Evolutionary conservation across 2,329 filamentous ascomycete genomes (phyloP), one percentile per base, ranked within the genome.

Genomic region (Phialemonium atrogriseum): DNA sequence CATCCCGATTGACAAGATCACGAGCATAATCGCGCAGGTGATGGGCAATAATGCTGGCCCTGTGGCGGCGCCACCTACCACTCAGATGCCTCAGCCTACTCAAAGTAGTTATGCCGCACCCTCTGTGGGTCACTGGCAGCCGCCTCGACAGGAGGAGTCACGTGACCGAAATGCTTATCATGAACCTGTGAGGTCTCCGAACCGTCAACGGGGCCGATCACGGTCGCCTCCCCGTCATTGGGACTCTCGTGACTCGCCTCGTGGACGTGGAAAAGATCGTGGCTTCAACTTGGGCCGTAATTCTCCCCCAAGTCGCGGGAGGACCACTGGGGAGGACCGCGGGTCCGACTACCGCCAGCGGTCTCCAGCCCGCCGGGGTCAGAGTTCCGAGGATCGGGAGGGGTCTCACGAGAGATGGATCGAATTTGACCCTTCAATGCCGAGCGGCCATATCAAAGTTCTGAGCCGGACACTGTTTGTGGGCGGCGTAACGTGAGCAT

Each of bases 381-480:
- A 71, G 43, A 80, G 81, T 49, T 68, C 77, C 35, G 72, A 66
- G 14, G 46, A 38, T 12, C 42, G 32, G 13, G 45, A 46, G 23
- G 40, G 41, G 20, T 33, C 40, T 62, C 27, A 53, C 53, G 46
- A 59, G 27, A 94, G 93, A 59, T 85, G 78, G 69, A 67, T 95
- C 37, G 81, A 88, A 29, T 83, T 75, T 59, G 91, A 98, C 56
- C 64, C 71, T 32, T 74, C 60, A 7, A 67, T 98, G 38, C 80
- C 83, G 4, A 66, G 73, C 39, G 82, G 84, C 38, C 73, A 75
- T 47, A 95, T 98, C 60, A 91, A 88, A 69, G 91, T 98, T 17
- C 68, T 93, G 37, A 96, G 89, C 59, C 79, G 91, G 48, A 98
- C 91, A 10, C 72, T 98, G 10, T 98, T 98, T 54, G 88, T 98